Evolutionary conservation across 192 early-diverging fungal species (phyloP), one percentile per base, ranked within the genome.

Genomic region (Dissophora ornata): DNA sequence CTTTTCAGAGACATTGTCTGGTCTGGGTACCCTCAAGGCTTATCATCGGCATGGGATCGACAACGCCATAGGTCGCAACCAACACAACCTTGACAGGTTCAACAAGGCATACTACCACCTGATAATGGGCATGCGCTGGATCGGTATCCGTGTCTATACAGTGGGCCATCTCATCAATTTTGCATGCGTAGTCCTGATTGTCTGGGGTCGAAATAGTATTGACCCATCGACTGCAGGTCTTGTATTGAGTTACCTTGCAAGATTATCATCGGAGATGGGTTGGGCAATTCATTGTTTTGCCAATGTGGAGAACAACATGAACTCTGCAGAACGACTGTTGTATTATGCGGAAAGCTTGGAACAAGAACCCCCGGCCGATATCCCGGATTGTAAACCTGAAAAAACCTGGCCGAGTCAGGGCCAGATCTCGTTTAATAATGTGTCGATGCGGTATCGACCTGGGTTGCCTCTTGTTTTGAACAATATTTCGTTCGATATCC

Each of bases 181-280:
- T 52, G 45, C 29, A 0, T 64, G 58, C 5, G 46, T 67, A 10
- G 34, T 56, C 3, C 3, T 90, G n/a, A 86, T 97, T 36, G 28
- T 95, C 4, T 57, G 71, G 57, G 50, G 40, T n/a, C 70, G 80
- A 9, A 6, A 12, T 18, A 59, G 79, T 42, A 85, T 97, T 29
- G 84, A 89, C 58, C 88, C 96, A 0, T 94, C 94, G 6, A 82
- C 91, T 61, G 94, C 95, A 19, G 97, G 94, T 41, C 85, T 98
- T 30, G 78, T 88, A 22, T 80, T 98, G 34, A 89, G 89, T 64
- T 97, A 96, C 62, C 84, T 96, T 1, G 82, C 93, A 0, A 85
- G 87, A 45, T 92, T 98, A 77, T 89, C 93, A 1, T 84, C 89
- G 45, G 84, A 87, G 55, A 75, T 94, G 81, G 74, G 90, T 38